Evolutionary conservation across 2,329 filamentous ascomycete species (phyloP).

Genomic region (Alternaria postmessia): DNA sequence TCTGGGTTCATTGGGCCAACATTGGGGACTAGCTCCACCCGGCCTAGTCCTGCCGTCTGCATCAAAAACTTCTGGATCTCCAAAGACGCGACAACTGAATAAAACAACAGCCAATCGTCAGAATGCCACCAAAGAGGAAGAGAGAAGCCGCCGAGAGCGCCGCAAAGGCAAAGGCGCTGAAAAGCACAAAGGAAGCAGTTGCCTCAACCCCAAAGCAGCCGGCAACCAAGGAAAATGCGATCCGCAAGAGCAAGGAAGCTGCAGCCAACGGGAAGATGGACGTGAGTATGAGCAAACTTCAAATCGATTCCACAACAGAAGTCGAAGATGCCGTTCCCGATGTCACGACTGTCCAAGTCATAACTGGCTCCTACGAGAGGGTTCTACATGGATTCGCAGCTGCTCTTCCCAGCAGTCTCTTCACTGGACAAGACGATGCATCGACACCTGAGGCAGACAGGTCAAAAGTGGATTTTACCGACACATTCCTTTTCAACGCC

Average conservation of each 20-base stretch:
- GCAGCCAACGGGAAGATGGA: constrained; percentile 27
- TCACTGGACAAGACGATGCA: constrained; percentile 38
- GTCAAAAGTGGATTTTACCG: constrained; percentile 72
- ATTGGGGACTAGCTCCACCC: constrained; percentile 4
- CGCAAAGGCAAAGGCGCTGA: constrained; percentile 31
- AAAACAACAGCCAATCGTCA: constrained; percentile 13
- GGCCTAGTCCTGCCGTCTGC: constrained; percentile 31
- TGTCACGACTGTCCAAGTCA: constrained; percentile 74
- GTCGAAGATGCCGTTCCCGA: constrained; percentile 14
- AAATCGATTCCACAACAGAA: constrained; percentile 12
- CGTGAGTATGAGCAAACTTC: constrained; percentile 28
- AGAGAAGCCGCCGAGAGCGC: constrained; percentile 34
- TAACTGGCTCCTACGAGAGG: constrained; percentile 93
- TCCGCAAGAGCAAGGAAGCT: constrained; percentile 27
- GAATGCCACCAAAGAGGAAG: constrained; percentile 49
- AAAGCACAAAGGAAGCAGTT: constrained; percentile 37
- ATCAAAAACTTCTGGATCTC: constrained; percentile 34
- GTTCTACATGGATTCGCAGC: constrained; percentile 89
- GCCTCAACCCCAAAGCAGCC: constrained; percentile 29
- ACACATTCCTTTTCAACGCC: constrained; percentile 95
- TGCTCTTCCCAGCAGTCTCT: constrained; percentile 61
- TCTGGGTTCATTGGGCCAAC: constrained; percentile 14
- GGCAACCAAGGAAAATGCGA: constrained; percentile 21
- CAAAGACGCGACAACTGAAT: constrained; percentile 9
- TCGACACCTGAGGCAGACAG: constrained; percentile 30